Evolutionary conservation across 2,329 filamentous ascomycete genomes (phyloP).

Genomic region (Alternaria conjuncta): DNA sequence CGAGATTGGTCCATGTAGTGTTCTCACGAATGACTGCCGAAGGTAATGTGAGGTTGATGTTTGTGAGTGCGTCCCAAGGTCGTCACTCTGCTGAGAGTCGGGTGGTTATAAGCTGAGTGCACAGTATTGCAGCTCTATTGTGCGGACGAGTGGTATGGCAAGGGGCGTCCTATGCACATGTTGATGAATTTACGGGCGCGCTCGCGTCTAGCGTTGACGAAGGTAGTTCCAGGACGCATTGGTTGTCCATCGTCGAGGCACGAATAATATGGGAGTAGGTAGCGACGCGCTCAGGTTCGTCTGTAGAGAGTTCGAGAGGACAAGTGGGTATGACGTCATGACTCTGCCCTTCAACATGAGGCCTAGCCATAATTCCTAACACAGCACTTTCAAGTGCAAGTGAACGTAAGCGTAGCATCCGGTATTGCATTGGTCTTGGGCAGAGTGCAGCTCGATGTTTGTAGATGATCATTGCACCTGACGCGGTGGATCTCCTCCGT

Average conservation of each 20-base stretch:
- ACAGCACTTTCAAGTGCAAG: neutral
- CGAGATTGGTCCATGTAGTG: neutral
- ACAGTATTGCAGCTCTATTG: neutral
- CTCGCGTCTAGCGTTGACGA: neutral
- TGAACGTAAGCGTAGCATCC: neutral
- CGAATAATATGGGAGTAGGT: neutral
- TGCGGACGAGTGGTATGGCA: neutral
- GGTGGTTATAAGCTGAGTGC: neutral
- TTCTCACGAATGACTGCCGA: neutral
- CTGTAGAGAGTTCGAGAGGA: neutral
- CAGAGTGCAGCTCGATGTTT: neutral
- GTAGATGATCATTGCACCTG: neutral
- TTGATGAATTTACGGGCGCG: neutral
- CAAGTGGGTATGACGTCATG: neutral
- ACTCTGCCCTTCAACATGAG: neutral
- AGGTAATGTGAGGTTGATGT: neutral
- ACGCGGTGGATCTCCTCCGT: neutral
- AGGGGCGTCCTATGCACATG: neutral
- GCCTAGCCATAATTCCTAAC: neutral
- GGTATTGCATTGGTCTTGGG: neutral
- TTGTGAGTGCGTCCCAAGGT: too few relatives aligned
- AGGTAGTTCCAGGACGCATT: neutral
- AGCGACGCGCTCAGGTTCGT: neutral
- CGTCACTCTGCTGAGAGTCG: neutral
- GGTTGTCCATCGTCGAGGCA: accelerated